Conservation (phyloP, 2,329 filamentous ascomycete genomes). For the Albifimbria verrucaria region DNA sequence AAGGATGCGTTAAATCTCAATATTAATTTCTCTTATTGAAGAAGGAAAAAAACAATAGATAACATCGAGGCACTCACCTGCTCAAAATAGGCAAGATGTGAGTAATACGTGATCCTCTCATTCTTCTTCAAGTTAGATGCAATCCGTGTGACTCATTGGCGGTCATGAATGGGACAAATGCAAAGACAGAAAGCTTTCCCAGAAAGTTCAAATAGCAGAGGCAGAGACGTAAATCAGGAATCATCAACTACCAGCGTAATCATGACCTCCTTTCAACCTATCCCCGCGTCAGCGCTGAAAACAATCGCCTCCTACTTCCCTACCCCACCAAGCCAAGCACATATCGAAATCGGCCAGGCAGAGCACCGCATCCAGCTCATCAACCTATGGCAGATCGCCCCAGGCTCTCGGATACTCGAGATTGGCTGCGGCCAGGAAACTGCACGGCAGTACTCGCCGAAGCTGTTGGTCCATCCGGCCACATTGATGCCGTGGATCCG, state of each 20-base stretch:
- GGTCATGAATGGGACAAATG: not conserved
- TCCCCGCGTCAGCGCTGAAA: conserved; percentile 6
- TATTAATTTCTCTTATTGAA: too few species aligned
- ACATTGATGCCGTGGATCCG: conserved; percentile 51
- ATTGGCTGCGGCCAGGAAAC: conserved; percentile 58
- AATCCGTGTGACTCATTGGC: not conserved
- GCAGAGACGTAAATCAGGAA: not conserved
- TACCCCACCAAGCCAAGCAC: conserved; percentile 3
- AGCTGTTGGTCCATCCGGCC: conserved; percentile 39
- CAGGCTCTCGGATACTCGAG: conserved; percentile 47
- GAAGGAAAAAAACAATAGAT: too few species aligned
- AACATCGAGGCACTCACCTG: too few species aligned
- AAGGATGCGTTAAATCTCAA: too few species aligned
- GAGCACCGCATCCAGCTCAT: conserved; percentile 33
- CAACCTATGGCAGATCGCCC: conserved; percentile 30
- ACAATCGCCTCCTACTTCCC: conserved; percentile 9
- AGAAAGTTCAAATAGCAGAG: too few species aligned
- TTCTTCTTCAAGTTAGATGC: not conserved
- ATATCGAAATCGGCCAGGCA: conserved; percentile 20
- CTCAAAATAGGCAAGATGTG: not conserved
- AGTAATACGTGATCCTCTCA: not conserved
- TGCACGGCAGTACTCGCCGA: conserved; percentile 51
- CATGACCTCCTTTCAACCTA: conserved; percentile 5
- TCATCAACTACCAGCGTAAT: not conserved
- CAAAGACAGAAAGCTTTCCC: not conserved